Percentiles rank a stretch among this genome's conserved stretches.
Conservation (phyloP, 805 yeast genomes). For the Pichia rugopelliculosa region DNA sequence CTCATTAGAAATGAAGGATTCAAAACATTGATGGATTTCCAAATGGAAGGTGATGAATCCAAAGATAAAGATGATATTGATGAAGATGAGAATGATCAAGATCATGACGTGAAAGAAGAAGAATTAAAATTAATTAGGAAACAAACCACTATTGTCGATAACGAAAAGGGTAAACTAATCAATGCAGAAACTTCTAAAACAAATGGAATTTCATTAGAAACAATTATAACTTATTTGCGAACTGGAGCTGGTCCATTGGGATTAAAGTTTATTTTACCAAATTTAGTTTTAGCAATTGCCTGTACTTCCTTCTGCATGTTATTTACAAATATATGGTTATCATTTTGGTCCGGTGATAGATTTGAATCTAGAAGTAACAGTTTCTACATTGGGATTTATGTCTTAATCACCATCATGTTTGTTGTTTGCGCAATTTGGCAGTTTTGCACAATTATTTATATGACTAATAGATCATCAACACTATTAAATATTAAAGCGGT, state of each 20-base stretch:
- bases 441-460: constrained; percentile 41
- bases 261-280: constrained; percentile 20
- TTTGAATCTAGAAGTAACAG: constrained; percentile 39
- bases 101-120: constrained; percentile 15
- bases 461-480: constrained; percentile 48
- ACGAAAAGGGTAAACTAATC: constrained; percentile 26
- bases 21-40: constrained; percentile 41
- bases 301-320: constrained; percentile 44
- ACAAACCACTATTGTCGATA: constrained; percentile 22
- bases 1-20: constrained; percentile 38
- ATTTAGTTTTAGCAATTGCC: constrained; percentile 15
- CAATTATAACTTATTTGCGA: constrained; percentile 43
- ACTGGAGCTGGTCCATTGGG: constrained; percentile 49
- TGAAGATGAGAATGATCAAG: constrained; percentile 22
- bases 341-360: constrained; percentile 64
- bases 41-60: constrained; percentile 11
- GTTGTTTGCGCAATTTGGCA: constrained; percentile 36
- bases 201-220: constrained; percentile 34
- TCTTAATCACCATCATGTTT: constrained; percentile 47
- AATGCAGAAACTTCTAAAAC: constrained; percentile 27
- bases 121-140: constrained; percentile 18
- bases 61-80: constrained; percentile 10
- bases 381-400: constrained; percentile 67
- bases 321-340: constrained; percentile 68
- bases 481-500: constrained; percentile 56